phyloP scores from a whole-genome alignment of 768 basidiomycete genomes.

The Tricholoma matsutake region DNA sequence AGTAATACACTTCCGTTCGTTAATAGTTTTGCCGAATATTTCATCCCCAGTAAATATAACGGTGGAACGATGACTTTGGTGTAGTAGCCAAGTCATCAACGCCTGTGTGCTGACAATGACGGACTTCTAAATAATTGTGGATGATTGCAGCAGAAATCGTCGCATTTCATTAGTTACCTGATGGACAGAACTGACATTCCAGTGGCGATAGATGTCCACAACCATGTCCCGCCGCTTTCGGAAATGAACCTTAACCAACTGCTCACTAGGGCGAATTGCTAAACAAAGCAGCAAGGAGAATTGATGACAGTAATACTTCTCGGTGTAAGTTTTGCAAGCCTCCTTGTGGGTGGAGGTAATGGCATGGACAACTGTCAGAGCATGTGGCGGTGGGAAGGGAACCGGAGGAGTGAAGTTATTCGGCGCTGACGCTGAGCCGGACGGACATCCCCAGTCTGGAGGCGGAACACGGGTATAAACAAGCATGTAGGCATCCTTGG shows the following conservation, averaged over 20 bases:
- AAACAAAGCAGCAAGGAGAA: background rate
- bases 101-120: constrained; percentile 59
- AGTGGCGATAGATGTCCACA: constrained; percentile 57
- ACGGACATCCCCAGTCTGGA: background rate
- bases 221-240: constrained; percentile 49
- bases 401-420: background rate
- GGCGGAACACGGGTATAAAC: constrained; percentile 64
- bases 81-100: constrained; percentile 59
- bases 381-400: constrained; percentile 49
- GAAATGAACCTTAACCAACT: constrained; percentile 42
- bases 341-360: constrained; percentile 56
- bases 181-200: constrained; percentile 47
- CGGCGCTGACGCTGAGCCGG: background rate
- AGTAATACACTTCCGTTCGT: constrained; percentile 27
- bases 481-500: constrained; percentile 94
- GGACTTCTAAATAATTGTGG: constrained; percentile 36
- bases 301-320: constrained; percentile 36
- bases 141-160: background rate
- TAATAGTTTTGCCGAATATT: constrained; percentile 4
- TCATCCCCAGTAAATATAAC: constrained; percentile 4
- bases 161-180: constrained; percentile 38
- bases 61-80: constrained; percentile 32
- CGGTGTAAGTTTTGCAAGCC: constrained; percentile 46
- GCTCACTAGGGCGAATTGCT: constrained; percentile 36
- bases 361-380: constrained; percentile 47